Evolutionary conservation across 352 stramenopile genomes (phyloP).

Genomic region (Phytopythium aichiense): DNA sequence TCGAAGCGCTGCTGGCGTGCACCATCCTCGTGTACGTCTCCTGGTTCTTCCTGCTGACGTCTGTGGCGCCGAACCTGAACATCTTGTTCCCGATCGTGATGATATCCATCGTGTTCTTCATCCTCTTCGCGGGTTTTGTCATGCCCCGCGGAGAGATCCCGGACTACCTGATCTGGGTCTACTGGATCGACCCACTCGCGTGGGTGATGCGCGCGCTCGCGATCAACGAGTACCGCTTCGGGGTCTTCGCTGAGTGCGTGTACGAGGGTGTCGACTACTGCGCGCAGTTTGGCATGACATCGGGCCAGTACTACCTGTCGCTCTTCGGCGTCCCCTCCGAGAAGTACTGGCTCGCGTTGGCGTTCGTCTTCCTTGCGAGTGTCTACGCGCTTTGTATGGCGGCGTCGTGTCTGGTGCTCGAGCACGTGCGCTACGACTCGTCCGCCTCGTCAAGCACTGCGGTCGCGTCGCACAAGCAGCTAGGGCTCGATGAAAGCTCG

Average conservation of each 20-base stretch:
- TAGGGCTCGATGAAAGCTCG: background rate
- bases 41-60: conserved; percentile 21
- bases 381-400: conserved; percentile 22
- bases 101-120: conserved; percentile 23
- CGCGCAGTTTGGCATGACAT: conserved; percentile 19
- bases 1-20: conserved; percentile 48
- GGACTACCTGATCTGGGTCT: conserved; percentile 45
- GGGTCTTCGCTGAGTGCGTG: conserved; percentile 19
- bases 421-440: conserved; percentile 22
- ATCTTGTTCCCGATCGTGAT: conserved; percentile 30
- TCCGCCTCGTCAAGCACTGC: background rate
- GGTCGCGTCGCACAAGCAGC: background rate
- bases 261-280: conserved; percentile 24
- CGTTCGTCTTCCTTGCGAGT: conserved; percentile 15
- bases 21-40: conserved; percentile 20
- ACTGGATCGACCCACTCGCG: conserved; percentile 47
- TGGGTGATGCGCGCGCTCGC: conserved; percentile 33
- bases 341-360: conserved; percentile 24
- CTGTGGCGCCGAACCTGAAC: conserved; percentile 23
- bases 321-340: conserved; percentile 24
- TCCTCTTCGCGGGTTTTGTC: conserved; percentile 41
- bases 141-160: conserved; percentile 28
- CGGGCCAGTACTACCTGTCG: conserved; percentile 23
- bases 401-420: conserved; percentile 16
- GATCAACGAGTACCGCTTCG: conserved; percentile 34